A percentile compares a stretch with the other conserved stretches of the same genome.
These are phyloP conservation scores for Malus sieversii DNA, from an alignment of 306 rosid genomes.

Conservation along the genomic window DNA sequence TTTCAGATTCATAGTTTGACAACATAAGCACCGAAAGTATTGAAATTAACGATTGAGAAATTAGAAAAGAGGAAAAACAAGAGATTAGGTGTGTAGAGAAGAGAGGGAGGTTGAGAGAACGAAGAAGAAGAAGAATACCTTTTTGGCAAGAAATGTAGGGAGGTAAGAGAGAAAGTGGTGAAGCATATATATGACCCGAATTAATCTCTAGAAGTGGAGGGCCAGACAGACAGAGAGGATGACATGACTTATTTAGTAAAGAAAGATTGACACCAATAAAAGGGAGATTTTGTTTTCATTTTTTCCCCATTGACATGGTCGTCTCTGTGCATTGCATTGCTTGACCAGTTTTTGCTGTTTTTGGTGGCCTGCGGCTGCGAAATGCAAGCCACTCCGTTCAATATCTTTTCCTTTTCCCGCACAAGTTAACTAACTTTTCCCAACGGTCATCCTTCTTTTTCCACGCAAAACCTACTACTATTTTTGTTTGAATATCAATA, in stretches of 20 bases:
- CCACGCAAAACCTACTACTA: not conserved
- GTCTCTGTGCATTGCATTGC: not conserved
- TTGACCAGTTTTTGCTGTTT: not conserved
- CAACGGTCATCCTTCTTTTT: not conserved
- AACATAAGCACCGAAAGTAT: not conserved
- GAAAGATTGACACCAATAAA: not conserved
- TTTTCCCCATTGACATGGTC: constrained; percentile 21
- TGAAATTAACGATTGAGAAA: not conserved
- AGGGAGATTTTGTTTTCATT: constrained; percentile 19
- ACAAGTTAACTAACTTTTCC: constrained; percentile 7
- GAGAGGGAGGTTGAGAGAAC: too few species aligned
- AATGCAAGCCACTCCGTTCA: constrained; percentile 46
- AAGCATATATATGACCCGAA: constrained; percentile 32
- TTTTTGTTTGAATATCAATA: not conserved
- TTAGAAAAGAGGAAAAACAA: not conserved
- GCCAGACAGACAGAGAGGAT: constrained; percentile 26
- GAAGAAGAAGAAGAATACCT: constrained; percentile 28
- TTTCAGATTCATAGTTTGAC: not conserved
- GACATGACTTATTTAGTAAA: constrained; percentile 40
- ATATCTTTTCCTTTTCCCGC: not conserved
- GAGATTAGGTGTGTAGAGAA: not conserved
- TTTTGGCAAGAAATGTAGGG: constrained; percentile 29
- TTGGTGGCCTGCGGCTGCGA: constrained; percentile 21
- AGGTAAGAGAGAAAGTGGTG: constrained; percentile 16
- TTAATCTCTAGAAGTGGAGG: constrained; percentile 23